Conservation (phyloP, 768 basidiomycete genomes). For the Asterophora lycoperdoides region DNA sequence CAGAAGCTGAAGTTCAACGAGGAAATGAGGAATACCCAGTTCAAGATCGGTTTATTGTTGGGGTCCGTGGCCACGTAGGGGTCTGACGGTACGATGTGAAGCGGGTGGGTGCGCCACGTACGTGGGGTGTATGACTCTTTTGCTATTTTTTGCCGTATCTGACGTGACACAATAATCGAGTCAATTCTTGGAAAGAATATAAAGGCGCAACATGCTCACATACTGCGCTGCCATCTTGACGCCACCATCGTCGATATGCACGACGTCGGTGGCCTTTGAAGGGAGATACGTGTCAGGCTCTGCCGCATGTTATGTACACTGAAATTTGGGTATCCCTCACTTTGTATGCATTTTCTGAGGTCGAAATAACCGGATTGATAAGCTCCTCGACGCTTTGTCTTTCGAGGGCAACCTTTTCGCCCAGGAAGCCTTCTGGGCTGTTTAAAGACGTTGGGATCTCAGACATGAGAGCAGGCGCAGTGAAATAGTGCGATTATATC, state of each 20-base stretch:
- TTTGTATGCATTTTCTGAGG: constrained; percentile 52
- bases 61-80: constrained; percentile 52
- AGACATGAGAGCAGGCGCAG: constrained; percentile 3
- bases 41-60: constrained; percentile 51
- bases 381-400: constrained; percentile 18
- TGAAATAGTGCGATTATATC: too few species aligned
- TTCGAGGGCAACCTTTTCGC: constrained; percentile 27
- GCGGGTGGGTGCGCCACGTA: constrained; percentile 73
- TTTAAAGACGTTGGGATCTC: background rate
- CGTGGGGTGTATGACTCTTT: constrained; percentile 70
- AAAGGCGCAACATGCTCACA: constrained; percentile 33
- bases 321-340: constrained; percentile 30
- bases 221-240: constrained; percentile 63
- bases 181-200: constrained; percentile 4
- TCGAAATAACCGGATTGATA: constrained; percentile 57
- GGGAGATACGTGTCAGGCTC: constrained; percentile 2
- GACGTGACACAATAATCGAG: constrained; percentile 1
- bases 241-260: constrained; percentile 56
- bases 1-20: constrained; percentile 88
- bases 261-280: constrained; percentile 53
- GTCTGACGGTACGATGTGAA: constrained; percentile 72
- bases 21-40: constrained; percentile 90
- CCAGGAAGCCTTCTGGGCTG: background rate
- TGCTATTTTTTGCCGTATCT: constrained; percentile 61
- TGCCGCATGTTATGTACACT: background rate